Base-by-base conservation (phyloP, 225 moss, liverwort and hornwort species). In the Rhytidiadelphus loreus region DNA sequence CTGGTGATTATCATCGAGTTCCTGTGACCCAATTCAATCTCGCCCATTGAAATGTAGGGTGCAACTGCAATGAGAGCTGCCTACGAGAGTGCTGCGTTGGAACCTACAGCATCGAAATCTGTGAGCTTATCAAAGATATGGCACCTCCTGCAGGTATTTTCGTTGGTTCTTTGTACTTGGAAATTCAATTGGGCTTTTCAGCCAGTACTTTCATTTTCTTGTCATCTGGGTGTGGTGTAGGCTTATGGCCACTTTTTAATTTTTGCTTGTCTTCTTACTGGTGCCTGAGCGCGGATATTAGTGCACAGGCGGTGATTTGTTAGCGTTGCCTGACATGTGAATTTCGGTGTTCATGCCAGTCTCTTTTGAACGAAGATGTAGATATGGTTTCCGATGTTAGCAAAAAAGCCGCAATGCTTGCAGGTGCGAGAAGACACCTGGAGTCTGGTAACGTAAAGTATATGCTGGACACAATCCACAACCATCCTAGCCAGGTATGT, bases 71-170 rank as follows among this genome's bases (percentile, higher is more conserved):
- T 96, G 87, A 90, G 90, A 87, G 77, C 92, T 90, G 95, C 97
- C 37, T 94, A 96, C 83, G 96, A 96, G 87, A 93, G 94, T 41
- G 91, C 95, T 64, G 92, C 88, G 62, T 90, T 85, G 86, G 98
- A 97, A 76, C 83, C 86, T 58, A 80, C 94, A 41, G 87, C 93
- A 43, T 91, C 95, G 37, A 95, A 93, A 88, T 95, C 97, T 81
- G 98, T 98, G 66, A 97, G 91, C 91, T 95, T 96, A 88, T 86
- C 95, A 12, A 97, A 97, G 90, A 98, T 98, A 84, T 98, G 98
- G 98, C 94, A 95, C 53, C 95, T 97, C 30, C 79, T 98, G 86
- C 96, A 97, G 97, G 97, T 98, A 59, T 72, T 56, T 33, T 30
- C 50, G 68, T 66, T 24, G 63, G 29, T 65, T 39, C 56, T 66